Evolutionary conservation across 2,329 filamentous ascomycete genomes (phyloP), one percentile per base, ranked within the genome.

Genomic region (Colletotrichum karsti): DNA sequence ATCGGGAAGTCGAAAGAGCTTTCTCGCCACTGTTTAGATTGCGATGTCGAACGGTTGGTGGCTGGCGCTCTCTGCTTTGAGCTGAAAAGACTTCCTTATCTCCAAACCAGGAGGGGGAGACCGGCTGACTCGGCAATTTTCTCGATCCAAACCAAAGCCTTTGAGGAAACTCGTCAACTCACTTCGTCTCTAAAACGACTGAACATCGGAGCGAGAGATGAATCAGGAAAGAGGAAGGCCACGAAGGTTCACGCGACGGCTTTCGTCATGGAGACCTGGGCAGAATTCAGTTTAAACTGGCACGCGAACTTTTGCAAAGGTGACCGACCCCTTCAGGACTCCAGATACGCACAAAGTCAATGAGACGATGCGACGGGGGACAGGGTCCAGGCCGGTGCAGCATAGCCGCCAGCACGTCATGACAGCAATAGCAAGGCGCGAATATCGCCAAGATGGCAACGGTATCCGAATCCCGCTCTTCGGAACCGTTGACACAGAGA

Each of bases 41-140:
- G 28, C 37, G 7, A 26, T n/a, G 15, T 46, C 26, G 15, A 30
- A 56, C n/a, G 37, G 13, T 41, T 20, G 20, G 37, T 42, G 39
- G 53, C 37, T 44, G 37, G 22, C 24, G 54, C 37, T 42, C 13
- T n/a, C 13, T 41, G 8, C 44, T 37, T 57, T 28, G 13, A 33
- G 41, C 28, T 12, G 54, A 28, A n/a, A 42, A 35, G 22, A 24
- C 20, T 13, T 30, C 9, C 46, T 68, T 59, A 68, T 68, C 65
- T 64, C 7, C n/a, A n/a, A n/a, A 41, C 46, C 30, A 53, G 18
- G n/a, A 46, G 18, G 24, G 20, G 51, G 51, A 53, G 44, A 22
- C 65, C 65, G 65, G 60, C 65, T 68, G n/a, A 53, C 26, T 54
- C 65, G 65, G 65, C 60, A 68, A 24, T 18, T 4, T 37, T 35